Evolutionary conservation across 768 basidiomycete species (phyloP).

Genomic region (Artomyces pyxidatus): DNA sequence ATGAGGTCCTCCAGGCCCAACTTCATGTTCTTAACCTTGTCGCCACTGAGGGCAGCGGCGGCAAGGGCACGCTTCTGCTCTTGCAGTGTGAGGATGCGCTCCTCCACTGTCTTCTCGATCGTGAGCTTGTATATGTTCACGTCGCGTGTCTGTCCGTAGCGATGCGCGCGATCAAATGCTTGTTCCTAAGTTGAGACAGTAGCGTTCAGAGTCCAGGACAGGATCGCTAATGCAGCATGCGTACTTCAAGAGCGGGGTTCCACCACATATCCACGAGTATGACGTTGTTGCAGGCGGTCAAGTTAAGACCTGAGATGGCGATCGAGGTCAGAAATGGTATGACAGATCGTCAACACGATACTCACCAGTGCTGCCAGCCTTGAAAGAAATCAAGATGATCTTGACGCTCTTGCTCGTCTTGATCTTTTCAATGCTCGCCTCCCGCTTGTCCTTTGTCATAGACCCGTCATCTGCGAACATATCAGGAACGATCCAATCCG

Average conservation of each 20-base stretch:
- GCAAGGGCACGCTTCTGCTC: constrained; percentile 85
- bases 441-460: constrained; percentile 72
- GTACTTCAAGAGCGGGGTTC: constrained; percentile 80
- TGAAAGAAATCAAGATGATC: constrained; percentile 93
- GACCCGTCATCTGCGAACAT: constrained; percentile 70
- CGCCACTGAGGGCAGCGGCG: constrained; percentile 77
- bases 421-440: constrained; percentile 68
- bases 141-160: constrained; percentile 78
- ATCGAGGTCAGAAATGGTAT: constrained; percentile 1
- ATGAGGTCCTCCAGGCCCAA: constrained; percentile 83
- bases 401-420: constrained; percentile 45
- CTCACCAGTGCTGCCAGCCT: constrained; percentile 86
- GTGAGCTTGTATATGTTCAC: constrained; percentile 89
- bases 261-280: constrained; percentile 94
- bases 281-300: constrained; percentile 92
- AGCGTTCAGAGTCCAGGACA: not conserved
- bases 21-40: constrained; percentile 78
- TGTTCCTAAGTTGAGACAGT: constrained; percentile 52
- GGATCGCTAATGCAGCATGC: constrained; percentile 21
- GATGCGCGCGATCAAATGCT: constrained; percentile 88
- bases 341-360: not conserved
- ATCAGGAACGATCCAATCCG: constrained; percentile 4
- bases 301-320: constrained; percentile 62
- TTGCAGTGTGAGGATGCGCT: constrained; percentile 86
- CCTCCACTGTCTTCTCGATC: constrained; percentile 80